Conservation (phyloP, 345 rosid genomes). For the Microcos paniculata region DNA sequence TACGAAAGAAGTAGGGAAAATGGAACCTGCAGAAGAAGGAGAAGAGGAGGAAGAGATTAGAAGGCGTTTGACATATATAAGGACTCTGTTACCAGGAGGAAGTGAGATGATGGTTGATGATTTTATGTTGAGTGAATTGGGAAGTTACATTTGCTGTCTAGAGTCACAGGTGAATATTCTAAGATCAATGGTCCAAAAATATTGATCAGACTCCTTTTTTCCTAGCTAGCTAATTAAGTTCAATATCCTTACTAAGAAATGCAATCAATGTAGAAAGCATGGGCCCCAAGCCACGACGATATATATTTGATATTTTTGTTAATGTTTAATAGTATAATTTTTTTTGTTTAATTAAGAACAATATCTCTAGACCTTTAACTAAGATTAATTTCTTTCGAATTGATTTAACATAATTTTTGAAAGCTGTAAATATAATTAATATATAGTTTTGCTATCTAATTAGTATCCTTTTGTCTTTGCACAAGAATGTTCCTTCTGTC, state of each 20-base stretch:
- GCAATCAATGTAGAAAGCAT: not conserved
- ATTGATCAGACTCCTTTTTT: not conserved
- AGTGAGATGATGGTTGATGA: conserved; percentile 33
- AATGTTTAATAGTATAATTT: no score
- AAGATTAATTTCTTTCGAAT: no score
- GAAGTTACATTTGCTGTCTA: conserved; percentile 45
- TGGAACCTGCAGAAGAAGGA: conserved; percentile 14
- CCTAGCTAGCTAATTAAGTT: not conserved
- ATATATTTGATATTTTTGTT: not conserved
- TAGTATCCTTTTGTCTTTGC: no score
- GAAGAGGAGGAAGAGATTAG: conserved; percentile 13
- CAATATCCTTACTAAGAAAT: not conserved
- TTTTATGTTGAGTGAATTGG: conserved; percentile 32
- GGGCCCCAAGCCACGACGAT: not conserved
- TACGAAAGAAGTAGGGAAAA: conserved; percentile 14
- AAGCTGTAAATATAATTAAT: no score
- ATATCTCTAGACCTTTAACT: no score
- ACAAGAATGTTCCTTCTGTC: no score
- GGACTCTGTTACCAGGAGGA: conserved; percentile 41
- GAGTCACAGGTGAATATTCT: conserved; percentile 38
- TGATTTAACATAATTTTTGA: no score
- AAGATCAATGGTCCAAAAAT: conserved; percentile 19
- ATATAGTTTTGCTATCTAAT: no score
- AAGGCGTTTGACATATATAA: conserved; percentile 25
- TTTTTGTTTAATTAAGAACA: no score